These are phyloP conservation scores for Huntiella omanensis DNA, from an alignment of 2,329 filamentous ascomycete species.

Conservation along the genomic window DNA sequence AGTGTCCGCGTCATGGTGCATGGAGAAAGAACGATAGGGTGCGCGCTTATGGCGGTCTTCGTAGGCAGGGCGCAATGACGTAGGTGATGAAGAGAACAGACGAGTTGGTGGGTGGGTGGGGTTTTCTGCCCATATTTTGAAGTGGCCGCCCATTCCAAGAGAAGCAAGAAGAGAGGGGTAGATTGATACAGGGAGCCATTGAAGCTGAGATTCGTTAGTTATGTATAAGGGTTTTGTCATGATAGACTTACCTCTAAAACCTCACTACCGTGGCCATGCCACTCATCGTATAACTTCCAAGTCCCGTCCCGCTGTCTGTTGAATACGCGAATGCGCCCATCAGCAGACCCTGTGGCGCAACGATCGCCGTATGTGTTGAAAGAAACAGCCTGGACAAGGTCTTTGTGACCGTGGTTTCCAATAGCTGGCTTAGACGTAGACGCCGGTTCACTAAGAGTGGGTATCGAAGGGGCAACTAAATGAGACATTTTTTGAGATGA, in stretches of 20 bases:
- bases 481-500: slow-evolving; percentile 9
- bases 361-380: slow-evolving; percentile 89
- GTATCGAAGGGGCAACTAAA: slow-evolving; percentile 10
- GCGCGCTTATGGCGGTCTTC: slow-evolving; percentile 36
- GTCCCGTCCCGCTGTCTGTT: slow-evolving; percentile 59
- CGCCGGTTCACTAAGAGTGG: slow-evolving; percentile 24
- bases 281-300: slow-evolving; percentile 71
- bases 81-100: slow-evolving; percentile 49
- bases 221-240: slow-evolving; percentile 7
- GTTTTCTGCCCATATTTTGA: slow-evolving; percentile 88
- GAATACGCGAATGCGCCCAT: slow-evolving; percentile 86
- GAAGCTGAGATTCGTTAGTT: slow-evolving; percentile 37
- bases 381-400: slow-evolving; percentile 66
- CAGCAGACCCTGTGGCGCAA: slow-evolving; percentile 76
- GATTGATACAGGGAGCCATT: slow-evolving; percentile 82
- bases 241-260: slow-evolving; percentile 53
- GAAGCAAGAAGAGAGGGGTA: slow-evolving; percentile 74
- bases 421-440: slow-evolving; percentile 32
- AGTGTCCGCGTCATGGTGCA: slow-evolving; percentile 64
- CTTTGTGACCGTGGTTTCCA: slow-evolving; percentile 56
- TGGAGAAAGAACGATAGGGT: slow-evolving; percentile 64
- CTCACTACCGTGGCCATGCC: slow-evolving; percentile 79
- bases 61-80: slow-evolving; percentile 27
- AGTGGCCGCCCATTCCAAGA: slow-evolving; percentile 68
- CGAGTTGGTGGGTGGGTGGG: slow-evolving; percentile 60